Base-by-base conservation (phyloP, 352 stramenopile genomes). In the Phytopythium helicoides region DNA sequence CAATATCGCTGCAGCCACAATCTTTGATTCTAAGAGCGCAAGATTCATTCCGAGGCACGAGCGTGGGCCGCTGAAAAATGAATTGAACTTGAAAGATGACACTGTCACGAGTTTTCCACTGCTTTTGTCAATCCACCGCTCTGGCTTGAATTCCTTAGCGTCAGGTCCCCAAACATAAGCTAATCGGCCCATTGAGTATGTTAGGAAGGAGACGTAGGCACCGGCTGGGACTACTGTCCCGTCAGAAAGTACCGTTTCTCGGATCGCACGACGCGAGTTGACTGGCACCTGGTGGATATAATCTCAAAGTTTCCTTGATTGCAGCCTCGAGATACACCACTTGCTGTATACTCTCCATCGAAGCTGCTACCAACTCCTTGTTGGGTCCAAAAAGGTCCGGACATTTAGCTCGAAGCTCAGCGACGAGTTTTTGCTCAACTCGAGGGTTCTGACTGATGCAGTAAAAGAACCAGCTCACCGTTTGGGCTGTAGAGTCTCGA, bases 401-500 rank as follows among this genome's bases (percentile, higher is more conserved):
- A 12, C 80, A 60, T 37, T 74, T 80, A 33, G 63, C 54, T 5
- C 54, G 28, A 6, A 91, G 57, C 45, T 92, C 82, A 6, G 68
- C 58, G 1, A 71, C 58, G 21, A 91, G 56, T 25, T 75, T 74
- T 0, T 60, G 54, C 39, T 68, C 50, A 1, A 87, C 66, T 16
- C 81, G 48, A 10, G 83, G 85, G 52, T 94, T 67, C 16, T 68
- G 73, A 45, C 73, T 70, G 7, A 96, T 59, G 52, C 76, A 72
- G 47, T 86, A 78, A 22, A 94, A 66, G 5, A 88, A 55, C 87
- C 87, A 96, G 26, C 60, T 72, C 23, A 95, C 41, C 23, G 81
- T 84, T 45, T 51, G 67, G 1, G 83, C 79, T 1, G 87, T 94
- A 0, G 79, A 94, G 50, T 94, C 87, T 26, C 85, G 74, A 3